A percentile compares a stretch with the other conserved stretches of the same genome.
phyloP scores from a whole-genome alignment of 805 yeast species.

The Cyberlindnera euphorbiiphila region DNA sequence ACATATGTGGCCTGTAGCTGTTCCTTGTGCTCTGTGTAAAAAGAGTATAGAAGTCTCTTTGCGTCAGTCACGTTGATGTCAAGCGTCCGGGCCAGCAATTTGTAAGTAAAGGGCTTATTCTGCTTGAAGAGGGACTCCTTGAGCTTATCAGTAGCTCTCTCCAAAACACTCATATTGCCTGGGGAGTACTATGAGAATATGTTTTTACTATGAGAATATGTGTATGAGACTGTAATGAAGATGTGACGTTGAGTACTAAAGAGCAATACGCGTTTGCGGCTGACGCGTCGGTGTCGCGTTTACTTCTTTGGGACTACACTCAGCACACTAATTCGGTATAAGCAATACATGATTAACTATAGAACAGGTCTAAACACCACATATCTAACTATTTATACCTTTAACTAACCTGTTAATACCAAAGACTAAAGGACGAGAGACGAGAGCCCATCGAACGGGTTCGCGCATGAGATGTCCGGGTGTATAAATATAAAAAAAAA shows the following conservation, averaged over 20 bases:
- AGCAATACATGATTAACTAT: no score
- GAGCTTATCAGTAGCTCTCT: constrained; percentile 6
- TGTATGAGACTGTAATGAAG: no score
- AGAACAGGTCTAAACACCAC: no score
- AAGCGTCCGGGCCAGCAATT: constrained; percentile 38
- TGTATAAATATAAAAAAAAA: background rate
- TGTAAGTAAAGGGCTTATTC: constrained; percentile 35
- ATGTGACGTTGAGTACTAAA: no score
- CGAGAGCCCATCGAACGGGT: background rate
- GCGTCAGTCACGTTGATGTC: constrained; percentile 37
- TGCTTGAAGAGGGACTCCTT: constrained; percentile 12
- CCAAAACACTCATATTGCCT: constrained; percentile 6
- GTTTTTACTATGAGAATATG: no score
- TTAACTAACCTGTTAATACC: no score
- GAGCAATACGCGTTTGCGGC: no score
- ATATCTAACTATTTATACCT: no score
- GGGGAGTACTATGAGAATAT: no score
- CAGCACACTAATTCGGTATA: no score
- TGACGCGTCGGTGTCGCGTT: no score
- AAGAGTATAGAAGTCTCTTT: constrained; percentile 37
- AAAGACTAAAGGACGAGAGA: background rate
- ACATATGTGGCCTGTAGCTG: constrained; percentile 39
- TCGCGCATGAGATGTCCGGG: constrained; percentile 5
- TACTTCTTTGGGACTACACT: no score
- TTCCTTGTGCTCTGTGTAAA: constrained; percentile 34